Base-by-base conservation (phyloP, 371 early-diverging fungal genomes). In the Catenaria anguillulae region DNA sequence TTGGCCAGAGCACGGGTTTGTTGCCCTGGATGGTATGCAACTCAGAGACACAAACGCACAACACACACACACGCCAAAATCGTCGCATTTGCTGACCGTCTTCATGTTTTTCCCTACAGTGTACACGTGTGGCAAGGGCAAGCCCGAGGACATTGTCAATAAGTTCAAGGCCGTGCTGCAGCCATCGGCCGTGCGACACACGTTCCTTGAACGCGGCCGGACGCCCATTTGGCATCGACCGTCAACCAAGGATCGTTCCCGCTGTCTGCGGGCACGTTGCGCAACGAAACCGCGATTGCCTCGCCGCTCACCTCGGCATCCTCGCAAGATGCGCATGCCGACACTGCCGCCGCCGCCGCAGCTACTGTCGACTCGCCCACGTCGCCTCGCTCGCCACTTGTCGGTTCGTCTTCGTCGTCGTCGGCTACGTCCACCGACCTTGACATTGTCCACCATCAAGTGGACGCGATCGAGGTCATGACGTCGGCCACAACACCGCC, bases 1-100 rank as follows among this genome's bases (percentile, higher is more conserved):
- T 2, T 55, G 55, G 55, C 55, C 55, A 10, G 55, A 55, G 36
- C 55, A 55, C 21, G 55, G 55, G 34, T 55, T 55, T 29, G 29
- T 55, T 4, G 55, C 55, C 23, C 55, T 55, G 21, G 55, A 36
- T 23, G n/a, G n/a, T n/a, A n/a, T n/a, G n/a, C n/a, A n/a, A n/a
- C n/a, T n/a, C n/a, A n/a, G n/a, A n/a, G n/a, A n/a, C n/a, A n/a
- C n/a, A n/a, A n/a, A n/a, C n/a, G n/a, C n/a, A n/a, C n/a, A n/a
- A n/a, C n/a, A n/a, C n/a, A n/a, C n/a, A n/a, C n/a, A n/a, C n/a
- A n/a, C n/a, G n/a, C n/a, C n/a, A n/a, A n/a, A n/a, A n/a, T n/a
- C n/a, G n/a, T n/a, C n/a, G n/a, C n/a, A n/a, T n/a, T n/a, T n/a
- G n/a, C n/a, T n/a, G n/a, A n/a, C n/a, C n/a, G n/a, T n/a, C n/a